Base-by-base conservation (phyloP, 1,284 basidiomycete genomes). In the Butyriboletus appendiculatus region DNA sequence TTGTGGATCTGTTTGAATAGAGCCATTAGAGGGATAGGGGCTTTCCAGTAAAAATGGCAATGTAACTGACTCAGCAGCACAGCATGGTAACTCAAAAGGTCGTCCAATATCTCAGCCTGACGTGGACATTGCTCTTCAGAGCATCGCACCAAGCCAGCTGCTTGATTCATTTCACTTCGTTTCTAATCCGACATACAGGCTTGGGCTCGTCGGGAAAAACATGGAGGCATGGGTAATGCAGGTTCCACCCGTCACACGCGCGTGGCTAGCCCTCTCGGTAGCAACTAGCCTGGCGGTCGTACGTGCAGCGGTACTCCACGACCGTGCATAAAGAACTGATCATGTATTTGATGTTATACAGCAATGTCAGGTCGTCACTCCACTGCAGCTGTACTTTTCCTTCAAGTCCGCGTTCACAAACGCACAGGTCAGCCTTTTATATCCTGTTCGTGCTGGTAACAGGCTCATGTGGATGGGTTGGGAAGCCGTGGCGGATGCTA, bases 351-450 rank as follows among this genome's bases (percentile, higher is more conserved):
- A 28, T 58, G 1, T 44, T 32, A n/a, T 43, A 10, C 61, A 97
- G 94, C 94, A 96, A 92, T 94, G 90, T 63, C 88, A 95, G 63
- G 75, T 94, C 35, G 82, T 97, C 2, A 93, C 92, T 0, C 92
- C 93, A 0, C 75, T 96, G 20, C 94, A 96, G 70, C 81, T 97
- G 28, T 97, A 95, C 74, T 96, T 94, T 74, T 96, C 92, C 62
- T 92, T 86, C 70, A 90, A 89, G 68, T 83, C 87, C 24, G 86
- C 90, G 3, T 90, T 96, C 59, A 77, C 81, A 16, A 92, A 96
- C 60, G 79, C 77, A 35, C 93, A 96, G 81, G 92, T 91, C 55
- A 47, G 74, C 50, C 7, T 15, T 40, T 30, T 34, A 41, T 48
- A 18, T 32, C 38, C 33, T 34, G 10, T 45, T 44, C 26, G 22